phyloP scores from a whole-genome alignment of 768 basidiomycete species.

The Chalciporus sphaerocephalus region DNA sequence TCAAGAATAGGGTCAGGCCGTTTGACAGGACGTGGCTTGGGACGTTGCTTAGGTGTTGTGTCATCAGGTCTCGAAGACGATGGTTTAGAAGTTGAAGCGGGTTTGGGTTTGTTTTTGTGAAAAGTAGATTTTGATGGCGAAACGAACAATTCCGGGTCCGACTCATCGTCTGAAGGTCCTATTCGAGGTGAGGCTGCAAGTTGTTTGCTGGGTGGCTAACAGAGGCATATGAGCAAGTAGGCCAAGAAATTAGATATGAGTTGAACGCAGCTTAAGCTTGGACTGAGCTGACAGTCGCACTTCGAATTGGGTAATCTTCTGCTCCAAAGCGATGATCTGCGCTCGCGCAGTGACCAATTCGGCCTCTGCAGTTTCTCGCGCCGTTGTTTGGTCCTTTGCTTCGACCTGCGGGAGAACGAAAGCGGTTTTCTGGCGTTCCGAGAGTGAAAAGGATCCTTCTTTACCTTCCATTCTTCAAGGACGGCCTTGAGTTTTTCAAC shows the following conservation, averaged over 20 bases:
- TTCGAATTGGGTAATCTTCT: slow-evolving; percentile 43
- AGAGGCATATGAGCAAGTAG: neutral
- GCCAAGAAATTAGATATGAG: slow-evolving; percentile 15
- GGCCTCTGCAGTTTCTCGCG: slow-evolving; percentile 33
- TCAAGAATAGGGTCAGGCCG: slow-evolving; percentile 14
- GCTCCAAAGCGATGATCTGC: slow-evolving; percentile 28
- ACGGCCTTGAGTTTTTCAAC: slow-evolving; percentile 40
- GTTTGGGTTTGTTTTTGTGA: slow-evolving; percentile 15
- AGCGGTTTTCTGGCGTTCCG: neutral
- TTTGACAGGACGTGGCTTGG: slow-evolving; percentile 20
- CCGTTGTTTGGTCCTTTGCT: slow-evolving; percentile 34
- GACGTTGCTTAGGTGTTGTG: slow-evolving; percentile 19
- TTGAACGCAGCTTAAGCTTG: slow-evolving; percentile 23
- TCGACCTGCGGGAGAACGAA: slow-evolving; percentile 32
- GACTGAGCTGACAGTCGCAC: slow-evolving; percentile 38
- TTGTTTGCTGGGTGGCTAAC: slow-evolving; percentile 14
- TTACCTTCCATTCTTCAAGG: slow-evolving; percentile 46
- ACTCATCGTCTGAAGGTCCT: slow-evolving; percentile 24
- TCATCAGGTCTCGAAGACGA: slow-evolving; percentile 16
- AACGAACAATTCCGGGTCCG: slow-evolving; percentile 9
- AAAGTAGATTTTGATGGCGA: slow-evolving; percentile 15
- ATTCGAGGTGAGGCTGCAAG: slow-evolving; percentile 2
- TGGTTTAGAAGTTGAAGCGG: slow-evolving; percentile 14
- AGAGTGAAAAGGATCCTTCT: neutral
- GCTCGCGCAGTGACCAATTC: slow-evolving; percentile 33